Conservation (phyloP, 1,139 yeast genomes). For the Schwanniomyces etchellsii region DNA sequence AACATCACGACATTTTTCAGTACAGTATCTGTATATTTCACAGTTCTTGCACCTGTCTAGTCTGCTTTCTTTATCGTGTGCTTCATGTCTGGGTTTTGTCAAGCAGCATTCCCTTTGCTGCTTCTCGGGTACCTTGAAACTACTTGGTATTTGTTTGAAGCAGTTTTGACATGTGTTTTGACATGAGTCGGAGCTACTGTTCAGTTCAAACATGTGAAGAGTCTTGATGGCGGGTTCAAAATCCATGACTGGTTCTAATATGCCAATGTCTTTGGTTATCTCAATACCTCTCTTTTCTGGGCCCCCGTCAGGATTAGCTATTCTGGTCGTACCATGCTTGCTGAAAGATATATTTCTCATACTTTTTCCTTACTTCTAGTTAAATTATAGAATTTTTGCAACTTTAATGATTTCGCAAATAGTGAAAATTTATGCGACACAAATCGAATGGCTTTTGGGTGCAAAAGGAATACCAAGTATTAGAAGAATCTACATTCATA, state of each 20-base stretch:
- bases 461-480: no score
- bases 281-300: constrained; percentile 10
- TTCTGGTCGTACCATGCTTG: constrained; percentile 4
- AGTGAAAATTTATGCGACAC: no score
- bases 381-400: neutral
- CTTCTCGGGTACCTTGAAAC: neutral
- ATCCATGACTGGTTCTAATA: neutral
- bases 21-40: constrained; percentile 9
- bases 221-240: constrained; percentile 4
- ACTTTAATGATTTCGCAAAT: no score
- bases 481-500: no score
- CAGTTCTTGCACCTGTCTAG: constrained; percentile 8
- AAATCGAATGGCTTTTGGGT: no score
- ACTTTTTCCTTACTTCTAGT: neutral
- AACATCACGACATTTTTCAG: constrained; percentile 6
- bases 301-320: constrained; percentile 6
- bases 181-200: constrained; percentile 2
- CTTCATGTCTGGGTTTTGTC: no score
- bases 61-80: neutral
- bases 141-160: neutral
- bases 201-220: constrained; percentile 4
- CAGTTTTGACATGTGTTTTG: constrained; percentile 1
- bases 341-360: constrained; percentile 1
- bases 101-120: no score
- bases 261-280: constrained; percentile 2